phyloP scores from a whole-genome alignment of 768 basidiomycete genomes.

The Tulasnella calospora region DNA sequence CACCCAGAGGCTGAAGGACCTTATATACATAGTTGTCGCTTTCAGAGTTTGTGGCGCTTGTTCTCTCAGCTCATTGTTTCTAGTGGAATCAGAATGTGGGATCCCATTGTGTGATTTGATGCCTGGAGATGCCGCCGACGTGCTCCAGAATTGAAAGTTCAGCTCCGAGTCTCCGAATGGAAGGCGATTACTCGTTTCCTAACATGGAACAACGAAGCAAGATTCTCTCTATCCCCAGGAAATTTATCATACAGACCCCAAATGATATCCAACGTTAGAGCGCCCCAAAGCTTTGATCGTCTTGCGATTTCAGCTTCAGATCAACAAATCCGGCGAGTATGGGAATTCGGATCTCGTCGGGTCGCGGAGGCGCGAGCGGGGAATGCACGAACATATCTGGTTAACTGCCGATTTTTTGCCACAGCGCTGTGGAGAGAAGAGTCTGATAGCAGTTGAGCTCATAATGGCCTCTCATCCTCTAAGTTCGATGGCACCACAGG shows the following conservation, averaged over 20 bases:
- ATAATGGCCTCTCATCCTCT: not conserved
- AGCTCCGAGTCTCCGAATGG: not conserved
- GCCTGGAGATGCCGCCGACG: too few species aligned
- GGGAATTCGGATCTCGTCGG: constrained; percentile 7
- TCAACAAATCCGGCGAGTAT: not conserved
- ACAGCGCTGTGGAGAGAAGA: not conserved
- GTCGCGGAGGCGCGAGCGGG: not conserved
- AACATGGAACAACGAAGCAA: not conserved
- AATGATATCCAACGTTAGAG: not conserved
- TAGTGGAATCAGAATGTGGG: too few species aligned
- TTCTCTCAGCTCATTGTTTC: not conserved
- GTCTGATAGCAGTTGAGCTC: not conserved
- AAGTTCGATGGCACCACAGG: not conserved
- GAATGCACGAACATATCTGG: not conserved
- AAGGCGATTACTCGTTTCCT: not conserved
- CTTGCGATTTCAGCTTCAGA: not conserved
- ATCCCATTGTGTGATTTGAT: too few species aligned
- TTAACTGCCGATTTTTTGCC: not conserved
- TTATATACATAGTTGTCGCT: not conserved
- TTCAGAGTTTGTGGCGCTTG: not conserved
- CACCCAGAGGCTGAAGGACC: not conserved
- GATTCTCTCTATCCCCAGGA: not conserved
- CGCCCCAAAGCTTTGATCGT: not conserved
- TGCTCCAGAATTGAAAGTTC: too few species aligned
- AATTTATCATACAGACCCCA: not conserved